Evolutionary conservation across 1,284 basidiomycete species (phyloP), one percentile per base, ranked within the genome.

Genomic region (Microbotryum intermedium): DNA sequence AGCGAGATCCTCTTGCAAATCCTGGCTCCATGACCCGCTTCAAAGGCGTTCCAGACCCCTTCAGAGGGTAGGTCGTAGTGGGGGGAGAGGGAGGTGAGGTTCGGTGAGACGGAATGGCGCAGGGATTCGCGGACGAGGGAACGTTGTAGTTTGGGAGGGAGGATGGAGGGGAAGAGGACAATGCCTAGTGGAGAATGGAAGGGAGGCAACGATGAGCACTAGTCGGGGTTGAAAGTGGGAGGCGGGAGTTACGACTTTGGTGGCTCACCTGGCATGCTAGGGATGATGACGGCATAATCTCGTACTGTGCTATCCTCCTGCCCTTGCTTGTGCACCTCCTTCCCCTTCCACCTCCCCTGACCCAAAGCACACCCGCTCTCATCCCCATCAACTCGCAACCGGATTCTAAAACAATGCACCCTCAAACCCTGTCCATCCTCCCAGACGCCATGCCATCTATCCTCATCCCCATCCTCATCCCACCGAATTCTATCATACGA

Each of bases 41-140:
- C 48, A 23, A 43, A 25, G 25, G 82, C 77, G 54, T 84, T 82
- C 88, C 88, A 91, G 26, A 90, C 69, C 2, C 88, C 88, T 26
- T 81, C 76, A 28, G 73, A 56, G 0, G 91, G 91, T 5, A 92
- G 77, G 48, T 77, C 57, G 70, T 92, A 93, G 74, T 94, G 91
- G 0, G 83, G 82, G 59, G 90, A 86, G 26, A 94, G 83, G 66
- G 90, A 92, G 1, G 88, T 90, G 55, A 87, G 84, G 72, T 93
- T 94, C 0, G 90, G 88, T 26, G 79, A 74, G 6, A 79, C 78
- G 0, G 90, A 86, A 68, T 85, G 80, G 25, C 78, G 72, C 7
- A 95, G 80, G 34, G 87, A 81, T 80, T 86, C 85, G 58, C 75
- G 76, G 20, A 88, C 78, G 4, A 94, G 80, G 1, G 78, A 71